phyloP scores from a whole-genome alignment of 768 basidiomycete genomes.

The Leccinum subgranulosum region DNA sequence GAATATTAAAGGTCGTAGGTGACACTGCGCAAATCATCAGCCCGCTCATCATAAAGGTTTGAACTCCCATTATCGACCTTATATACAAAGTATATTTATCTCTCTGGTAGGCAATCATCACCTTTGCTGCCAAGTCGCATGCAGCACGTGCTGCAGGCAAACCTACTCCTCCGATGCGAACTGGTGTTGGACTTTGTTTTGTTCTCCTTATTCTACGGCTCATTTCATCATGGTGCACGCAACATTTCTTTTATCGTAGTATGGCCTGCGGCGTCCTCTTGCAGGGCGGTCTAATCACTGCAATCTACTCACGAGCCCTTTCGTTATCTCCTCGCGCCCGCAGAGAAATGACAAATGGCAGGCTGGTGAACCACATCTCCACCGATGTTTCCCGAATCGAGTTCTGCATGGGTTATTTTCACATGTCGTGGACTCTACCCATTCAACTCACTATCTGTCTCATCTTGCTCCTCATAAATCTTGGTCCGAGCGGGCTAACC shows the following conservation, averaged over 20 bases:
- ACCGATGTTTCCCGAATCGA: conserved; percentile 91
- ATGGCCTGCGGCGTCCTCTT: conserved; percentile 68
- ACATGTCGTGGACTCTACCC: conserved; percentile 39
- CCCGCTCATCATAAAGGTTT: conserved; percentile 75
- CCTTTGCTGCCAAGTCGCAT: conserved; percentile 65
- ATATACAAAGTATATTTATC: not conserved
- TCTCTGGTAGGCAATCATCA: conserved; percentile 55
- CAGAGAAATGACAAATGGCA: conserved; percentile 79
- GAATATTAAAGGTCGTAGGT: conserved; percentile 52
- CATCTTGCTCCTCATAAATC: conserved; percentile 64
- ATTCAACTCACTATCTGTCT: conserved; percentile 80
- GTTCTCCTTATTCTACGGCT: conserved; percentile 68
- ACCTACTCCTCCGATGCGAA: conserved; percentile 41
- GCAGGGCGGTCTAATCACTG: conserved; percentile 82
- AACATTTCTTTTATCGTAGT: conserved; percentile 25
- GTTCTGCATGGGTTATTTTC: conserved; percentile 78
- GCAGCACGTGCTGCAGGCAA: conserved; percentile 38
- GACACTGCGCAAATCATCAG: conserved; percentile 73
- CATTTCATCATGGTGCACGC: conserved; percentile 59
- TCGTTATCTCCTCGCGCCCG: conserved; percentile 76
- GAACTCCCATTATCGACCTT: not conserved
- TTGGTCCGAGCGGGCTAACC: conserved; percentile 59
- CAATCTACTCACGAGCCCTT: conserved; percentile 78
- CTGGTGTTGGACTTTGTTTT: conserved; percentile 75
- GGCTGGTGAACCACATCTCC: conserved; percentile 33